phyloP scores from a whole-genome alignment of 2,329 filamentous ascomycete genomes.

The Stagonosporopsis tanaceti region DNA sequence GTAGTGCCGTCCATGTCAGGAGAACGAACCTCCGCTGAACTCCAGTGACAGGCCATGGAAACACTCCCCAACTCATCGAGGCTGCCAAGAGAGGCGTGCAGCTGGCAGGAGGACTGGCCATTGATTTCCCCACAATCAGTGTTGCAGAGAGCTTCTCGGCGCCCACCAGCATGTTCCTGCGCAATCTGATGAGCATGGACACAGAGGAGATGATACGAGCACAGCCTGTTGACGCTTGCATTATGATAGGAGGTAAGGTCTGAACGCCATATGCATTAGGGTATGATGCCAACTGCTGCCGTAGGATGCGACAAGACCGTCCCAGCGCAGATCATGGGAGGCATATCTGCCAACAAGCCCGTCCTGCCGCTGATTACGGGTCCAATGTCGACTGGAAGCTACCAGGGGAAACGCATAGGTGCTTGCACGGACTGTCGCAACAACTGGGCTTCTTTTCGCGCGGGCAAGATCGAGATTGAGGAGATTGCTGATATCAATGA shows the following conservation, averaged over 20 bases:
- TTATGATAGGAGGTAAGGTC: conserved; percentile 68
- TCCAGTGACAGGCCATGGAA: conserved; percentile 65
- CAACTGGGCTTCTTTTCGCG: conserved; percentile 75
- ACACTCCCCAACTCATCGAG: conserved; percentile 74
- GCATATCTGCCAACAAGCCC: conserved; percentile 76
- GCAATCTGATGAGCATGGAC: conserved; percentile 81
- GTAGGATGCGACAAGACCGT: conserved; percentile 78
- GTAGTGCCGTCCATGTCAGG: not conserved
- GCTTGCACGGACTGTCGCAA: conserved; percentile 79
- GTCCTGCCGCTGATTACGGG: conserved; percentile 74
- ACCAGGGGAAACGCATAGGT: conserved; percentile 69
- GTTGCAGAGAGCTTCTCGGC: conserved; percentile 73
- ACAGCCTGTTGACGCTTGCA: conserved; percentile 73
- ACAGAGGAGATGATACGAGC: conserved; percentile 80
- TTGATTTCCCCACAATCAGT: conserved; percentile 79
- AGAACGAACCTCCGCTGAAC: not conserved
- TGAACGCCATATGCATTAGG: not conserved
- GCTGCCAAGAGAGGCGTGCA: conserved; percentile 74
- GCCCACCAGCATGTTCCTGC: conserved; percentile 77
- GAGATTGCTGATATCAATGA: conserved; percentile 76
- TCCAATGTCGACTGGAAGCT: conserved; percentile 77
- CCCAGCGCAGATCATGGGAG: conserved; percentile 78
- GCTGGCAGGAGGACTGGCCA: conserved; percentile 70
- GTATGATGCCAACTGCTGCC: not conserved
- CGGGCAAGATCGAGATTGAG: conserved; percentile 72